Base-by-base conservation (phyloP, 257 asterid genomes). In the Verbascum thapsus region DNA sequence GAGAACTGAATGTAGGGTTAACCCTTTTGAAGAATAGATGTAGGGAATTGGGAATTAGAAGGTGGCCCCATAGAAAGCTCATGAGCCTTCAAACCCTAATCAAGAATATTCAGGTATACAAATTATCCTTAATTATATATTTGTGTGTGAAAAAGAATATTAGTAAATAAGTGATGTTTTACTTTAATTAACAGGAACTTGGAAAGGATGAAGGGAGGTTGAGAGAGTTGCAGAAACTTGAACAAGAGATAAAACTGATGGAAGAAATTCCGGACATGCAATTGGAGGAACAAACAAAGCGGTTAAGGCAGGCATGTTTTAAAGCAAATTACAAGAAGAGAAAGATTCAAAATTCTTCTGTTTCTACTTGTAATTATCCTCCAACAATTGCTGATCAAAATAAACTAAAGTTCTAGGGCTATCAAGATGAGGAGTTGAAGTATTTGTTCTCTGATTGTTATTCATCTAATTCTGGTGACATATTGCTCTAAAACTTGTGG, bases 11-110 rank as follows among this genome's bases (percentile, higher is more conserved):
- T 0, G 85, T 92, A 0, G 99, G 99, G 2, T 53, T 92, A 26
- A 92, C 99, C 9, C 85, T 83, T 4, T 56, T 92, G 65, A 92
- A 92, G 84, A 92, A 87, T 66, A 79, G 97, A 70, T 92, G 97
- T 18, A 69, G 99, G 19, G 94, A 89, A 11, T 58, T 92, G 57
- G 97, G 99, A 0, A 89, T 92, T 34, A 61, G 75, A 4, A 77
- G 99, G 50, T 92, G 99, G 96, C 99, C 99, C 0, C 96, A 89
- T 9, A 41, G 99, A 17, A 92, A 92, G 76, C 76, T 92, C 76
- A 84, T 72, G 85, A 92, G 99, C 77, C 85, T 92, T 0, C 83
- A 92, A 81, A 79, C 95, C 80, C 86, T 92, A 56, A 89, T 92
- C 65, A 79, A 81, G 26, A 89, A 89, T 72, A 91, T 89, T 35